phyloP scores from a whole-genome alignment of 179 eudicot genomes.

The Spergularia azorica region DNA sequence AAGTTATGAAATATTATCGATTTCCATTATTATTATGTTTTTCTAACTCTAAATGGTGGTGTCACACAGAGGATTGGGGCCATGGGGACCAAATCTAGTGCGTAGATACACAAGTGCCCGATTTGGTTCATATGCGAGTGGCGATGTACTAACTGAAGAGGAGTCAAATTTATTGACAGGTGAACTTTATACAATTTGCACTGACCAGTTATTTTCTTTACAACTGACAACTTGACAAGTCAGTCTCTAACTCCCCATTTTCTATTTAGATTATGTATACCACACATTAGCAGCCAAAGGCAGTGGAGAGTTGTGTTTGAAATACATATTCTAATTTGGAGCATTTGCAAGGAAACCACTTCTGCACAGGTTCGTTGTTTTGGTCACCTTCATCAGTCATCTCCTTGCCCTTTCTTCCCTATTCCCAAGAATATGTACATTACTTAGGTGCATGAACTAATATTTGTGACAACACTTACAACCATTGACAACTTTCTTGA shows the following conservation, averaged over 20 bases:
- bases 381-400: neutral
- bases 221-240: neutral
- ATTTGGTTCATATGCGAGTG: slow-evolving; percentile 70
- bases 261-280: slow-evolving; percentile 73
- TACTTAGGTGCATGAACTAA: neutral
- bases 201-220: neutral
- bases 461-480: neutral
- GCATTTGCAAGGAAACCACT: slow-evolving; percentile 89
- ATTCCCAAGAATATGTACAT: neutral
- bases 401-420: neutral
- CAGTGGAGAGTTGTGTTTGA: slow-evolving; percentile 95
- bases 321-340: slow-evolving; percentile 89
- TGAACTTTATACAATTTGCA: slow-evolving; percentile 23
- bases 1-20: neutral
- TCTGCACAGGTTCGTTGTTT: slow-evolving; percentile 53
- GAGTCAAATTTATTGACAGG: slow-evolving; percentile 78
- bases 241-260: slow-evolving; percentile 14
- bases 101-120: slow-evolving; percentile 79
- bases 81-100: slow-evolving; percentile 89
- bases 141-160: slow-evolving; percentile 59
- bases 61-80: slow-evolving; percentile 87
- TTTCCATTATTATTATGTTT: neutral
- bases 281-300: slow-evolving; percentile 94
- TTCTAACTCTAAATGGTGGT: neutral
- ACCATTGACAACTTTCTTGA: neutral